phyloP scores from a whole-genome alignment of 2,329 filamentous ascomycete genomes.

The Delphinella strobiligena region DNA sequence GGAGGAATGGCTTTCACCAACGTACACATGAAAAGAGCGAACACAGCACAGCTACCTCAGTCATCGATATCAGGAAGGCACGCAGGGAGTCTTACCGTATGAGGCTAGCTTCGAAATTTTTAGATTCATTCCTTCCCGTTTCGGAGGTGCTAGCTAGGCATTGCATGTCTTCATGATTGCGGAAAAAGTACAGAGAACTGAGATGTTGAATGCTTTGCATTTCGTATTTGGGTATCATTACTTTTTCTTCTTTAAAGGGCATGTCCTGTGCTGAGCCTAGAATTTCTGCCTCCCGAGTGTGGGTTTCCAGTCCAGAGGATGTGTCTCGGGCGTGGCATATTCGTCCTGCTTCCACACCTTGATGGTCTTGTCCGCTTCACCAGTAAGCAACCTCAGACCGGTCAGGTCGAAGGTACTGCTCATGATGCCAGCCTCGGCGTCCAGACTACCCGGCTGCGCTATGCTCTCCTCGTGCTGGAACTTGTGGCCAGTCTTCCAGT shows the following conservation, averaged over 20 bases:
- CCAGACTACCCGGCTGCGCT: constrained; percentile 84
- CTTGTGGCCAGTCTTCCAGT: constrained; percentile 92
- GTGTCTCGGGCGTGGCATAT: constrained; percentile 76
- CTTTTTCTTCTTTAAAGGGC: too few species aligned
- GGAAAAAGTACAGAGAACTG: too few species aligned
- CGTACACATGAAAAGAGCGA: too few species aligned
- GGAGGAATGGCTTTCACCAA: too few species aligned
- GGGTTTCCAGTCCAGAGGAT: constrained; percentile 88
- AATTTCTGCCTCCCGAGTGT: constrained; percentile 65
- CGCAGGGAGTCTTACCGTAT: too few species aligned
- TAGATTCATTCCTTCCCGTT: too few species aligned
- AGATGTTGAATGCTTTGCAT: too few species aligned
- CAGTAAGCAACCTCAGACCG: constrained; percentile 78
- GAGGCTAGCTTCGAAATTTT: too few species aligned
- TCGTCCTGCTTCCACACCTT: constrained; percentile 97
- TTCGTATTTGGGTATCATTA: neutral
- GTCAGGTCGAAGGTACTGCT: constrained; percentile 85
- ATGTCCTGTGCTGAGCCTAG: constrained; percentile 9
- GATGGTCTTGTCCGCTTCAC: constrained; percentile 90
- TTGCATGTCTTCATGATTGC: too few species aligned
- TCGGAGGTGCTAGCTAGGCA: too few species aligned
- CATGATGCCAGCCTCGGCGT: constrained; percentile 92
- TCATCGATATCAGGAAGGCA: too few species aligned
- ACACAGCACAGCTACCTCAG: too few species aligned
- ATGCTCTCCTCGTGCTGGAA: constrained; percentile 86